These are phyloP conservation scores for Cucumis melo DNA, from an alignment of 306 rosid genomes.

Conservation along the genomic window DNA sequence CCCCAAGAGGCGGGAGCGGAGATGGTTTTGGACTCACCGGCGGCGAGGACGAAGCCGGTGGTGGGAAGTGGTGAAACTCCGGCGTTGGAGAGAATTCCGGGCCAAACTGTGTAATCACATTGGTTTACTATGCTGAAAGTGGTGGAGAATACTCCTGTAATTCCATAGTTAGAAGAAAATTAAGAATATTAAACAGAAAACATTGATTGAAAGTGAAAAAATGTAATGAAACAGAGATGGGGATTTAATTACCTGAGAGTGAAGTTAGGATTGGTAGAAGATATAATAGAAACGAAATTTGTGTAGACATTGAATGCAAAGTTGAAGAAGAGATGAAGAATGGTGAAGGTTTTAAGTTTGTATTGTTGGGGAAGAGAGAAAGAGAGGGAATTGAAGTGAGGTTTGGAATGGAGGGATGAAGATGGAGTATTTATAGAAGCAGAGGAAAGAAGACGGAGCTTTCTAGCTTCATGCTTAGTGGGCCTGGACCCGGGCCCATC, in stretches of 20 bases:
- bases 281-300: not conserved
- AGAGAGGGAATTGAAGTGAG: not conserved
- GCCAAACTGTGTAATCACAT: constrained; percentile 81
- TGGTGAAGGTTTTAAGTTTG: not conserved
- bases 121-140: constrained; percentile 62
- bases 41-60: constrained; percentile 60
- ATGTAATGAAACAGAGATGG: not conserved
- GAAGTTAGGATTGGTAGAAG: not conserved
- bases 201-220: not conserved
- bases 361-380: not conserved
- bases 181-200: not conserved
- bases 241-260: not conserved
- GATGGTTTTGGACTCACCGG: constrained; percentile 42
- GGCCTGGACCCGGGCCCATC: not conserved
- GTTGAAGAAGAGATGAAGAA: not conserved
- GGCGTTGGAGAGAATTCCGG: constrained; percentile 78
- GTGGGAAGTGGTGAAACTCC: constrained; percentile 42
- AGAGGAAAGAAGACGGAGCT: not conserved
- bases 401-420: not conserved
- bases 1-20: constrained; percentile 63
- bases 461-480: not conserved
- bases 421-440: not conserved
- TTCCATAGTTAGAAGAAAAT: not conserved
- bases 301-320: not conserved
- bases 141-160: constrained; percentile 43